Percentiles rank a stretch among this genome's conserved stretches.
Conservation (phyloP, 2,329 filamentous ascomycete species). For the Paecilomyces fulvus region DNA sequence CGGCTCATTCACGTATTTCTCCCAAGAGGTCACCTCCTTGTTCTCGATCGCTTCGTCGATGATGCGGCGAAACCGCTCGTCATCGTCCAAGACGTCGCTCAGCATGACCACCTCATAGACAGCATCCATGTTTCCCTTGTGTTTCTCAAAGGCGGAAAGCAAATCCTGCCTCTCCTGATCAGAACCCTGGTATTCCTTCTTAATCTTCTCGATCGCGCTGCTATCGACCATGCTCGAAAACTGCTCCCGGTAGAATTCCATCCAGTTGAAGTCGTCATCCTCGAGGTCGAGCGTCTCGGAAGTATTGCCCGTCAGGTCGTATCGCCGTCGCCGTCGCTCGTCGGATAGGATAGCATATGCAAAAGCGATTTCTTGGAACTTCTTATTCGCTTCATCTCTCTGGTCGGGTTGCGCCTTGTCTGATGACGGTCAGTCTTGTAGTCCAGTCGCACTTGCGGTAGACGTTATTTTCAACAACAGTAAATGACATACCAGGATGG, state of each 20-base stretch:
- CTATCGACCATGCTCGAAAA: constrained; percentile 67
- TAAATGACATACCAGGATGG: constrained; percentile 62
- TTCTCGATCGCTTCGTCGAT: constrained; percentile 71
- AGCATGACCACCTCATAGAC: constrained; percentile 83
- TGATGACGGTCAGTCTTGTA: constrained; percentile 19
- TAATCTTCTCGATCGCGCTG: constrained; percentile 67
- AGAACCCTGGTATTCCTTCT: constrained; percentile 70
- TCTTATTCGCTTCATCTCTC: constrained; percentile 64
- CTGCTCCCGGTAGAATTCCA: constrained; percentile 78
- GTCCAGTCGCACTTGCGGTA: background rate
- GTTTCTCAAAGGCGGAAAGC: constrained; percentile 63
- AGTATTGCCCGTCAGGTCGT: constrained; percentile 84
- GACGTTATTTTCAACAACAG: background rate
- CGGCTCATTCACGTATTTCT: constrained; percentile 65
- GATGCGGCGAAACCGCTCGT: constrained; percentile 71
- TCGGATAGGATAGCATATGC: constrained; percentile 92
- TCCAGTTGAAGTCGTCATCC: constrained; percentile 80
- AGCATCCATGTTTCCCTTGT: constrained; percentile 64
- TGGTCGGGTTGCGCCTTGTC: constrained; percentile 67
- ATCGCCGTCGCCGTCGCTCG: constrained; percentile 67
- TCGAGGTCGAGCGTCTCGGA: constrained; percentile 63
- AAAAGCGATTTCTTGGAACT: constrained; percentile 86
- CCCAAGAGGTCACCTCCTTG: constrained; percentile 58
- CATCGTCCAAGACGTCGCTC: constrained; percentile 73
- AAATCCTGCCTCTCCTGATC: constrained; percentile 77